Evolutionary conservation across 257 asterid species (phyloP).

Genomic region (Nemophila menziesii): DNA sequence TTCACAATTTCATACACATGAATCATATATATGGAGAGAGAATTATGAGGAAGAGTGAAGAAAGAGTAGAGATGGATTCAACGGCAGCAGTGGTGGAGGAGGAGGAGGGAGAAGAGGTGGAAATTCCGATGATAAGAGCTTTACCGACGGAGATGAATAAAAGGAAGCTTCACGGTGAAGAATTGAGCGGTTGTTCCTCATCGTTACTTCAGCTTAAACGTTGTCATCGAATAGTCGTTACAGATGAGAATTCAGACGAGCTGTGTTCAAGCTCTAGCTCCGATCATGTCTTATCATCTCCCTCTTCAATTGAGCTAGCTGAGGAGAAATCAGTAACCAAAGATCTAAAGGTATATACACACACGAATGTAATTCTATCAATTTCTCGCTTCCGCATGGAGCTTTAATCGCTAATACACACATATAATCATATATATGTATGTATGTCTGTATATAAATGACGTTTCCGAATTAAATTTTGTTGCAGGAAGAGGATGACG

Average conservation of each 20-base stretch:
- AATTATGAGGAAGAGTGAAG: conserved; percentile 18
- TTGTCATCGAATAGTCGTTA: conserved; percentile 19
- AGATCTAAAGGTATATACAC: conserved; percentile 50
- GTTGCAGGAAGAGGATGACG: conserved; percentile 30
- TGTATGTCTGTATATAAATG: background rate
- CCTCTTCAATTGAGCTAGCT: conserved; percentile 29
- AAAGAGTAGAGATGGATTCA: conserved; percentile 20
- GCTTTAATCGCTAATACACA: background rate
- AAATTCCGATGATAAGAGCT: conserved; percentile 11
- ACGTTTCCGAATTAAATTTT: conserved; percentile 16
- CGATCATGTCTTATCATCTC: conserved; percentile 6
- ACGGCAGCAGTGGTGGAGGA: conserved; percentile 13
- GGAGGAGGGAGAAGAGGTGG: conserved; percentile 15
- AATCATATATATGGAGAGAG: background rate
- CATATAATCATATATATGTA: background rate
- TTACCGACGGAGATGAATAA: conserved; percentile 17
- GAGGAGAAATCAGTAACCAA: conserved; percentile 17
- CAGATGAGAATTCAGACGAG: conserved; percentile 22
- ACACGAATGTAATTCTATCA: background rate
- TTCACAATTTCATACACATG: background rate
- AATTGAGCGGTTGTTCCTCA: conserved; percentile 17
- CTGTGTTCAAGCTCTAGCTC: conserved; percentile 14
- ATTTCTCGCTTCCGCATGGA: too few relatives aligned
- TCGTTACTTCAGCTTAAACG: conserved; percentile 24
- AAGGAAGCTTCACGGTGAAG: conserved; percentile 29